Percentiles rank a stretch among this genome's conserved stretches.
Evolutionary conservation across 257 asterid species (phyloP).

Genomic region (Plantago ovata): DNA sequence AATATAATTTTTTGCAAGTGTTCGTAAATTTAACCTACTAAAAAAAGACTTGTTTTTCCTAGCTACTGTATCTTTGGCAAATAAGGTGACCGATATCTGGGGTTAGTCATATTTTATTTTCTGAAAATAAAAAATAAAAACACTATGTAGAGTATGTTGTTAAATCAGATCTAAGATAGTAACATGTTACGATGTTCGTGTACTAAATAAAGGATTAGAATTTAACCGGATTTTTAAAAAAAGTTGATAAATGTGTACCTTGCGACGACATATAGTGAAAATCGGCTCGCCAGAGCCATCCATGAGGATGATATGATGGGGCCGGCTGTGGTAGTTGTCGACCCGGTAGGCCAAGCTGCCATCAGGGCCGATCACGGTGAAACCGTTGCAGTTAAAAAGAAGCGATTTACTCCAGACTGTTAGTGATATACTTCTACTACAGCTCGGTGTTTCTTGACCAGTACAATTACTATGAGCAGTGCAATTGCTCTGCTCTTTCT

Average conservation of each 20-base stretch:
- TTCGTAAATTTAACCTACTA: too few relatives aligned
- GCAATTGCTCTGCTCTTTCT: neutral
- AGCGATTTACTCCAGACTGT: slow-evolving; percentile 90
- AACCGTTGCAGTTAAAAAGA: slow-evolving; percentile 56
- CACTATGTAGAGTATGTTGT: too few relatives aligned
- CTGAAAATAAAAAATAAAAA: too few relatives aligned
- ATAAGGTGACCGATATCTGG: too few relatives aligned
- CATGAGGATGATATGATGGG: slow-evolving; percentile 51
- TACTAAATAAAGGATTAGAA: too few relatives aligned
- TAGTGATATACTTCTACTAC: slow-evolving; percentile 23
- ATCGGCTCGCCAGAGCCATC: slow-evolving; percentile 64
- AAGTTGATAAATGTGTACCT: slow-evolving; percentile 30
- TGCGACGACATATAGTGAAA: slow-evolving; percentile 53
- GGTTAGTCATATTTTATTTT: too few relatives aligned
- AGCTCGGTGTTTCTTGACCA: slow-evolving; percentile 6
- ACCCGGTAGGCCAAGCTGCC: slow-evolving; percentile 67
- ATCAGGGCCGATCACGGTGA: slow-evolving; percentile 59
- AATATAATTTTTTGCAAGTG: too few relatives aligned
- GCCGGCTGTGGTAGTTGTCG: slow-evolving; percentile 52
- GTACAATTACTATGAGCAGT: neutral
- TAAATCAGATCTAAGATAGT: too few relatives aligned
- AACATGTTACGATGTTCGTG: too few relatives aligned
- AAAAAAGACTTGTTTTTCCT: too few relatives aligned
- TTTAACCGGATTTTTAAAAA: too few relatives aligned
- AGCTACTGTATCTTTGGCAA: too few relatives aligned